Base-by-base conservation (phyloP, 768 basidiomycete genomes). In the Leccinum boreale region DNA sequence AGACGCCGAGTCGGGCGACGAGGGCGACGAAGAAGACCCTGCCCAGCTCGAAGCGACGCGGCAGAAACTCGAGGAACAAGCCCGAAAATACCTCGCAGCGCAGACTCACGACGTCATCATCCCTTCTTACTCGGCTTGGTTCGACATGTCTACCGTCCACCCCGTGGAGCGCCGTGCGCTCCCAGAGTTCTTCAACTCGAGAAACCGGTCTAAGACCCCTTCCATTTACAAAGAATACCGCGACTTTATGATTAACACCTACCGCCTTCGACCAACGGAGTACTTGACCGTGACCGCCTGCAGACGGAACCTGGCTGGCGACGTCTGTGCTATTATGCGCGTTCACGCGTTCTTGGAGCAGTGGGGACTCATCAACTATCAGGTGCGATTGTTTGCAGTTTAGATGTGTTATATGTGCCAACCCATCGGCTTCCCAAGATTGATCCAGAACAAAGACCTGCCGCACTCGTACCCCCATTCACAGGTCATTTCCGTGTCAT, bases 161-260 rank as follows among this genome's bases (percentile, higher is more conserved):
- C 84, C 90, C 10, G 89, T 98, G 59, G 97, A 99, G 74, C 84
- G 87, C 48, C 85, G 92, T 62, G 90, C 93, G 1, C 79, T 99
- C 28, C 97, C 97, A 33, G 97, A 99, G 74, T 99, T 98, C 81
- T 99, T 99, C 84, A 94, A 93, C 71, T 91, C 90, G 47, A 82
- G 93, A 53, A 98, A 98, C 73, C 77, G 95, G 56, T 90, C 87
- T 60, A 99, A 99, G 77, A 97, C 96, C 2, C 96, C 97, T 0
- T 81, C 91, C 19, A 94, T 98, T 60, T 99, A 98, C 80, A 98
- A 98, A 73, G 96, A 99, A 72, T 99, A 99, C 68, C 86, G 97
- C 59, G 96, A 99, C 79, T 99, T 99, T 65, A 99, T 99, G 96
- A 85, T 99, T 73, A 98, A 99, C 77, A 94, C 97, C 1, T 98